These are phyloP conservation scores for Hanseniaspora guilliermondii DNA, from an alignment of 805 yeast genomes.

Conservation along the genomic window DNA sequence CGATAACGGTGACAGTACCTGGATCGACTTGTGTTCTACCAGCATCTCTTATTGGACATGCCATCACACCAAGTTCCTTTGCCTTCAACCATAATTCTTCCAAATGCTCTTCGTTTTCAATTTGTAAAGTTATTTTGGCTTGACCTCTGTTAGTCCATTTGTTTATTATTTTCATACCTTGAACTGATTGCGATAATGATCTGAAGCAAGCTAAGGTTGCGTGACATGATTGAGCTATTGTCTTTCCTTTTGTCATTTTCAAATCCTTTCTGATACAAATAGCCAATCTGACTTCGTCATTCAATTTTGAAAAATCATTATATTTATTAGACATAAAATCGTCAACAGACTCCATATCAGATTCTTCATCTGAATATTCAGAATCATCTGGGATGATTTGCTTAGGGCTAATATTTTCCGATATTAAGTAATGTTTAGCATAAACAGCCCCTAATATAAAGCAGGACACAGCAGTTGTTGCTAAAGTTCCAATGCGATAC, in stretches of 20 bases:
- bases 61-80: slow-evolving; percentile 61
- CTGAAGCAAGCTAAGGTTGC: slow-evolving; percentile 90
- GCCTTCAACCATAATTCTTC: slow-evolving; percentile 72
- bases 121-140: slow-evolving; percentile 82
- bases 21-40: slow-evolving; percentile 95
- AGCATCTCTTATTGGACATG: slow-evolving; percentile 82
- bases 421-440: neutral
- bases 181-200: slow-evolving; percentile 45
- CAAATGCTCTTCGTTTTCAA: slow-evolving; percentile 53
- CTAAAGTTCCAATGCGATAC: slow-evolving; percentile 14
- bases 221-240: slow-evolving; percentile 95
- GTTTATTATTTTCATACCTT: slow-evolving; percentile 43
- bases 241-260: slow-evolving; percentile 87
- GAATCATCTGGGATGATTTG: neutral
- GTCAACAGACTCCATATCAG: slow-evolving; percentile 32
- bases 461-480: slow-evolving; percentile 23
- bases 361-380: slow-evolving; percentile 22
- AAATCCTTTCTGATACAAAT: slow-evolving; percentile 78
- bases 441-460: slow-evolving; percentile 23
- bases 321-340: slow-evolving; percentile 45
- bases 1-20: slow-evolving; percentile 92
- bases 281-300: slow-evolving; percentile 73
- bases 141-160: slow-evolving; percentile 83
- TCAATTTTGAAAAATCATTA: slow-evolving; percentile 47
- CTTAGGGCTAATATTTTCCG: neutral